Evolutionary conservation across 2,329 filamentous ascomycete genomes (phyloP).

Genomic region (Tolypocladium amazonense): DNA sequence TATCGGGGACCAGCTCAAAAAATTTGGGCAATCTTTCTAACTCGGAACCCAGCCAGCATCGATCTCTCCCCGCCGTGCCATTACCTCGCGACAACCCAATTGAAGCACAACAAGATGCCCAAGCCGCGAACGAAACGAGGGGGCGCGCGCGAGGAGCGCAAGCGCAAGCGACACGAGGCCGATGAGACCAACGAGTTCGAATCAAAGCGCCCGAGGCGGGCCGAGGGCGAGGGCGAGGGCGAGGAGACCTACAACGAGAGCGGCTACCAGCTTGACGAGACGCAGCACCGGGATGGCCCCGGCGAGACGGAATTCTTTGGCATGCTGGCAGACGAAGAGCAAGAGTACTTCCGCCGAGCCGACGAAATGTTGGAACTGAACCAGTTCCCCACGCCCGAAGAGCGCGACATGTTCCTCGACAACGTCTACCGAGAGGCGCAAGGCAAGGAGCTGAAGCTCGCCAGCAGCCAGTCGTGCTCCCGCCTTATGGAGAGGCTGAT

Average conservation of each 20-base stretch:
- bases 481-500: constrained; percentile 87
- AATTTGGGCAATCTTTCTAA: not conserved
- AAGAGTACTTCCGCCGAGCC: constrained; percentile 87
- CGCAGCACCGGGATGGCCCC: constrained; percentile 13
- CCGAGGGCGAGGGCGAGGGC: constrained; percentile 9
- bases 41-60: not conserved
- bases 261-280: constrained; percentile 11
- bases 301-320: constrained; percentile 76
- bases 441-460: constrained; percentile 92
- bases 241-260: constrained; percentile 8
- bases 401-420: constrained; percentile 59
- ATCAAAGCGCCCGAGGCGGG: constrained; percentile 14
- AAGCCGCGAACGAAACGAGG: constrained; percentile 33
- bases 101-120: constrained; percentile 21
- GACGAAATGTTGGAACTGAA: constrained; percentile 86
- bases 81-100: not conserved
- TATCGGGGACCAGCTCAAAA: constrained; percentile 4
- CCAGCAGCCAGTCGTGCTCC: constrained; percentile 91
- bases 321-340: constrained; percentile 83
- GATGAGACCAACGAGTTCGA: constrained; percentile 9
- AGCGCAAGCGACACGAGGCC: constrained; percentile 26
- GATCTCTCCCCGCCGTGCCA: not conserved
- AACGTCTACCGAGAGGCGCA: constrained; percentile 79
- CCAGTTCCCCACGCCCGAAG: constrained; percentile 69
- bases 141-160: constrained; percentile 26